Evolutionary conservation across 139 green algal genomes (phyloP).

Genomic region (Micractinium sp.): DNA sequence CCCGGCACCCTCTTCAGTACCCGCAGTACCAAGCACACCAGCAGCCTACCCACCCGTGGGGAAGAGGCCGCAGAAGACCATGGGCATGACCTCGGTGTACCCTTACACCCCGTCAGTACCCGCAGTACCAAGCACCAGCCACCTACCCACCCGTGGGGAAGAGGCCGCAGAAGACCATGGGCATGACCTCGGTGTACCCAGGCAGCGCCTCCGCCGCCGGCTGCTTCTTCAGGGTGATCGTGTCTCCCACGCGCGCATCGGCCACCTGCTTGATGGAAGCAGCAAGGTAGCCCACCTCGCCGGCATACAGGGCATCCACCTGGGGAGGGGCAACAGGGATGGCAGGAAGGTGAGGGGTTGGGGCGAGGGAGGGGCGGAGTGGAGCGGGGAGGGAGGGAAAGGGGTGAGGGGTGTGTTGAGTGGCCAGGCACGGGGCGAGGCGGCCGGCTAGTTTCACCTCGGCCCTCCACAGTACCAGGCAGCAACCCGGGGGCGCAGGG

Average conservation of each 20-base stretch:
- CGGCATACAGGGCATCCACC: conserved; percentile 87
- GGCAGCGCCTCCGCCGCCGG: conserved; percentile 59
- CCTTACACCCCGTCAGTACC: conserved; percentile 51
- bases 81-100: conserved; percentile 92
- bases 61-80: conserved; percentile 99
- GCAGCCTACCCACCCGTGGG: conserved; percentile 61
- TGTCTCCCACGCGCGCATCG: conserved; percentile 97
- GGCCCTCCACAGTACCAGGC: no score
- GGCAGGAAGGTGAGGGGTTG: not conserved
- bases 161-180: conserved; percentile 98
- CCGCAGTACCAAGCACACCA: not conserved
- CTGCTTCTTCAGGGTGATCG: conserved; percentile 82
- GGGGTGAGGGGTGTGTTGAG: no score
- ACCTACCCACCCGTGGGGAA: conserved; percentile 82
- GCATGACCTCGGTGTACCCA: conserved; percentile 88
- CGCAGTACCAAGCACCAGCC: conserved; percentile 15
- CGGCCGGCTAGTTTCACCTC: not conserved
- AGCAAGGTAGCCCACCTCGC: conserved; percentile 94
- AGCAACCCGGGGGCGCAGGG: no score
- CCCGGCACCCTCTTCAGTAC: no score
- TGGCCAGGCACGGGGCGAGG: not conserved
- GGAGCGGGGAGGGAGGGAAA: not conserved
- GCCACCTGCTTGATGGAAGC: conserved; percentile 90
- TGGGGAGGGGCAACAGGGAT: conserved; percentile 33
- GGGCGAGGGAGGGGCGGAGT: not conserved